phyloP scores from a whole-genome alignment of 208 protist genomes.

The Herpetomonas muscarum region DNA sequence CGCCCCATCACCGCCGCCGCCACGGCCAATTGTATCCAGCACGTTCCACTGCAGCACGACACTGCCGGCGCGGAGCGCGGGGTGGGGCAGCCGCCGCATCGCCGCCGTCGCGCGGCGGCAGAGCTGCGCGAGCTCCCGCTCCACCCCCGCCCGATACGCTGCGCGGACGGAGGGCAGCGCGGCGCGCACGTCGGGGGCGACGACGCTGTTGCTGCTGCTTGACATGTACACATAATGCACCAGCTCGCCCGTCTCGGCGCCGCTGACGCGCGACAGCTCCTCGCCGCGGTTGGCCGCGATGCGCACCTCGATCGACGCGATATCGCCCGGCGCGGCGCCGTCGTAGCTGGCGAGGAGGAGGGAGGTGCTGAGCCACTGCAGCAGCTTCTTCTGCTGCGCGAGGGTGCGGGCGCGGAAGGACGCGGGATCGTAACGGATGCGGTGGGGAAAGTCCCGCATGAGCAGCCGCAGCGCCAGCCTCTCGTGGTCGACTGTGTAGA shows the following conservation, averaged over 20 bases:
- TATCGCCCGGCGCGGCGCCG: conserved; percentile 5
- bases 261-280: conserved; percentile 25
- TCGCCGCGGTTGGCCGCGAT: conserved; percentile 50
- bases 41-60: conserved; percentile 55
- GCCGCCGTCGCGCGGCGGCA: conserved; percentile 31
- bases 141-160: conserved; percentile 18
- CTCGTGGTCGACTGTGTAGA: conserved; percentile 71
- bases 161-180: conserved; percentile 16
- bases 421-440: conserved; percentile 53
- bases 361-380: conserved; percentile 75
- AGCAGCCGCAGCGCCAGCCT: conserved; percentile 43
- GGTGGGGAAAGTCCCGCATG: conserved; percentile 44
- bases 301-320: conserved; percentile 56
- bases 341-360: conserved; percentile 62
- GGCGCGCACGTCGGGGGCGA: conserved; percentile 36
- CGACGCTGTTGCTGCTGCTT: conserved; percentile 27
- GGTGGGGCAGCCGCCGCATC: conserved; percentile 46
- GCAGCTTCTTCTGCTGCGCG: conserved; percentile 43
- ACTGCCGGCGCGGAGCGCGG: conserved; percentile 30
- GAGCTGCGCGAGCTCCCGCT: conserved; percentile 15
- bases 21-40: neutral
- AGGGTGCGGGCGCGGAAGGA: conserved; percentile 34
- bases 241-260: conserved; percentile 23
- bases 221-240: conserved; percentile 62
- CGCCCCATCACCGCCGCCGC: conserved; percentile 1